Base-by-base conservation (phyloP, 768 basidiomycete species). In the Agaricus blazei region DNA sequence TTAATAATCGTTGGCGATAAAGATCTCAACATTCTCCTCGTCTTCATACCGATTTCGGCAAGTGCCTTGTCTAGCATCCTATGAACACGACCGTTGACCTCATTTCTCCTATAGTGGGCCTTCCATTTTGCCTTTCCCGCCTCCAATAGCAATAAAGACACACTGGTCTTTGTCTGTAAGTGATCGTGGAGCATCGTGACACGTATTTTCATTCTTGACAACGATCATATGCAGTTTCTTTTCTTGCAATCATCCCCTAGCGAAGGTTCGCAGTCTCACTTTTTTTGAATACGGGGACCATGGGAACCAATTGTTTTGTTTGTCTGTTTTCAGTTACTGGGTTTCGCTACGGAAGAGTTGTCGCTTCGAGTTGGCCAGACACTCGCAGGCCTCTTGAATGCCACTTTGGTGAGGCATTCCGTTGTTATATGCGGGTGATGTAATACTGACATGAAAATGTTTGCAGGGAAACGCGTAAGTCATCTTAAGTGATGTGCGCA, bases 261-360 rank as follows among this genome's bases (percentile, higher is more conserved):
- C 91, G 40, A 90, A 91, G 71, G 87, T 87, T 41, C 37, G 60
- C 49, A 12, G n/a, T 47, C 28, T 6, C 6, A 6, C 44, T 11
- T 34, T 34, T 34, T 34, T 11, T 34, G 8, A 34, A 14, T 3
- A 26, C 7, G 38, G 29, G 15, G 11, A 8, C 9, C 27, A 11
- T 42, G 27, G 8, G 4, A 4, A 42, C 23, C 23, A 31, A 50
- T 52, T 48, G 4, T 15, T 23, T 27, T 6, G 49, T 7, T 46
- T 52, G 7, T 51, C 88, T 5, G 41, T 27, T 40, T 53, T 12
- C 54, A 90, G 87, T 69, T 93, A 4, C 76, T 93, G 2, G 87
- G 85, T 1, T 93, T 92, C 64, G 90, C 90, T 1, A 94, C 92
- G 0, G 92, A 94, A 57, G 89, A 94, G 59, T 60, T 94, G 15